Evolutionary conservation across 1,284 basidiomycete genomes (phyloP).

Genomic region (Flammula alnicola): DNA sequence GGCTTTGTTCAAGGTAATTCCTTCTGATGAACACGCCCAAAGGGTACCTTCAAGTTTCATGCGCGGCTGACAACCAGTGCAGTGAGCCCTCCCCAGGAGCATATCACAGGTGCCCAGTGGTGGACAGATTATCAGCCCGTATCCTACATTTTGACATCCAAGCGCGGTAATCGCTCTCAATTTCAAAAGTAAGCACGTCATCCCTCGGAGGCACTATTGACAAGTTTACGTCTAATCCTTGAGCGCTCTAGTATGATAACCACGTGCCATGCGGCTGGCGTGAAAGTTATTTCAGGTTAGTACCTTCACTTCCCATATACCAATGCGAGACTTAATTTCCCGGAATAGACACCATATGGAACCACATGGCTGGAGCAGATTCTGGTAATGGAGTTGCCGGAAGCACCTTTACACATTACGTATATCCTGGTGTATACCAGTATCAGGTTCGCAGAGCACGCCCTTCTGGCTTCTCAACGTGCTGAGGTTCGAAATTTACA

Average conservation of each 20-base stretch:
- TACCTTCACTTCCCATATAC: slow-evolving; percentile 3
- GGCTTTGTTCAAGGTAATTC: slow-evolving; percentile 65
- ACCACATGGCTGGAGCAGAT: slow-evolving; percentile 63
- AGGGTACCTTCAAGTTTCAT: slow-evolving; percentile 9
- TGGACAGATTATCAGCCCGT: slow-evolving; percentile 77
- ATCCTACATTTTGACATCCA: slow-evolving; percentile 62
- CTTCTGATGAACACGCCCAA: slow-evolving; percentile 8
- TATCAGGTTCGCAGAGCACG: slow-evolving; percentile 30
- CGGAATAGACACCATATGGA: slow-evolving; percentile 59
- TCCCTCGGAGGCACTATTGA: background rate
- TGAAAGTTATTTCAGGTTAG: slow-evolving; percentile 62
- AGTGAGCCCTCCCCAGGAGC: slow-evolving; percentile 56
- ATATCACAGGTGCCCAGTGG: slow-evolving; percentile 58
- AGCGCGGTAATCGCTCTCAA: slow-evolving; percentile 58
- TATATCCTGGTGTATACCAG: slow-evolving; percentile 61
- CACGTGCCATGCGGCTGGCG: slow-evolving; percentile 64
- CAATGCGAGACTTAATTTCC: background rate
- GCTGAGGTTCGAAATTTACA: slow-evolving; percentile 23
- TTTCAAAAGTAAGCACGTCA: slow-evolving; percentile 40
- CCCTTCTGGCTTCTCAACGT: background rate
- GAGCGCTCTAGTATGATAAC: slow-evolving; percentile 54
- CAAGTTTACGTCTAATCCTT: background rate
- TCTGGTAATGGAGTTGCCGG: slow-evolving; percentile 58
- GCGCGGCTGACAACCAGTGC: too few species aligned
- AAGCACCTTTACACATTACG: slow-evolving; percentile 58